Conservation (phyloP, 768 basidiomycete species). For the Agrocybe pediades region DNA sequence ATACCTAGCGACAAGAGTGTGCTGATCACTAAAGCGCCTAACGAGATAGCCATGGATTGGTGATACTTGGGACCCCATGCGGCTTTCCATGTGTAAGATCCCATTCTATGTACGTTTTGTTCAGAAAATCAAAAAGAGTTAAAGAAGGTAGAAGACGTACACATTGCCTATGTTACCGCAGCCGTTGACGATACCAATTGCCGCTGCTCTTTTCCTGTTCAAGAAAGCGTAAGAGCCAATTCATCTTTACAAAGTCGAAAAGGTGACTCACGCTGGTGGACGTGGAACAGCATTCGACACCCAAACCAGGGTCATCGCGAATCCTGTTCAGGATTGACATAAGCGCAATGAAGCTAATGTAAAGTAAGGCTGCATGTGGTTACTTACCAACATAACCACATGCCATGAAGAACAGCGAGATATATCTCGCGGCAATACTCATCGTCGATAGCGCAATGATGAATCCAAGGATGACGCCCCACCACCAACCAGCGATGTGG, state of each 20-base stretch:
- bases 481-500: slow-evolving; percentile 59
- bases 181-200: slow-evolving; percentile 66
- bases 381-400: slow-evolving; percentile 39
- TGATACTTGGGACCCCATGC: slow-evolving; percentile 66
- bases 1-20: slow-evolving; percentile 29
- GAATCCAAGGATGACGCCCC: slow-evolving; percentile 61
- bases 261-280: slow-evolving; percentile 40
- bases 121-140: not conserved
- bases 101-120: slow-evolving; percentile 45
- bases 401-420: slow-evolving; percentile 67
- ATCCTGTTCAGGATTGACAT: slow-evolving; percentile 26
- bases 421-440: slow-evolving; percentile 53
- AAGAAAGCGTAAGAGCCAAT: not conserved
- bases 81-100: slow-evolving; percentile 63
- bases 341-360: not conserved
- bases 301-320: slow-evolving; percentile 58
- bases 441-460: slow-evolving; percentile 60
- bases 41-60: slow-evolving; percentile 57
- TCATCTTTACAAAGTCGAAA: not conserved
- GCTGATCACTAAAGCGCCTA: slow-evolving; percentile 35
- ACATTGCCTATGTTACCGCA: slow-evolving; percentile 56
- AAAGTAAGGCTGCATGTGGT: not conserved
- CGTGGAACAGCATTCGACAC: slow-evolving; percentile 61
- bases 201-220: slow-evolving; percentile 49
- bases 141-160: slow-evolving; percentile 34